These are phyloP conservation scores for Eutrema heterophyllum DNA, from an alignment of 345 rosid species.

Conservation along the genomic window DNA sequence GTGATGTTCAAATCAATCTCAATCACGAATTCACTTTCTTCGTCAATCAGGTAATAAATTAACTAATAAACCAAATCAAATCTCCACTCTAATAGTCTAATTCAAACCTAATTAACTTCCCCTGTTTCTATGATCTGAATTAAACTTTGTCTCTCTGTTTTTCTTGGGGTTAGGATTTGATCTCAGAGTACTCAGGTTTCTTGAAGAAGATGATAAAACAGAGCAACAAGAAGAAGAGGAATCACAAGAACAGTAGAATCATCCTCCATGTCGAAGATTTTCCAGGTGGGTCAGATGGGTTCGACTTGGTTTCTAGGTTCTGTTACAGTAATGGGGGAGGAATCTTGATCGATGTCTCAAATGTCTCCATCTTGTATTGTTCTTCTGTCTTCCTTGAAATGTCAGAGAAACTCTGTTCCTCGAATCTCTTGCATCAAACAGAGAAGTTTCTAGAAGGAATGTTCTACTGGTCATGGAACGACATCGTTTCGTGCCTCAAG, in stretches of 20 bases:
- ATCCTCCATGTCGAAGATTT: conserved; percentile 44
- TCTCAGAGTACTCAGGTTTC: conserved; percentile 48
- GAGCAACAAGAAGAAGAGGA: conserved; percentile 40
- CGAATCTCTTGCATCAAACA: conserved; percentile 56
- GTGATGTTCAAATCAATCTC: conserved; percentile 48
- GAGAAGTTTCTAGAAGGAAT: conserved; percentile 53
- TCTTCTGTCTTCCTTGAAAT: conserved; percentile 61
- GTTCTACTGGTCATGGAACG: conserved; percentile 63
- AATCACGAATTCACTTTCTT: conserved; percentile 47
- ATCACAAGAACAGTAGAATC: conserved; percentile 35
- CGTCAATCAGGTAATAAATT: conserved; percentile 43
- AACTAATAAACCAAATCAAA: not conserved
- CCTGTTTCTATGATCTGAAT: not conserved
- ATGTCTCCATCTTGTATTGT: conserved; percentile 54
- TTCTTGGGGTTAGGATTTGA: conserved; percentile 33
- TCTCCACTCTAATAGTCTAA: not conserved
- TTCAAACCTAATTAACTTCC: not conserved
- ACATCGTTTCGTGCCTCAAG: conserved; percentile 46
- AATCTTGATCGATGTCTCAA: conserved; percentile 43
- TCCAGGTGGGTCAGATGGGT: conserved; percentile 69
- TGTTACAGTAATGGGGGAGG: conserved; percentile 54
- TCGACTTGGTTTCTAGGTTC: conserved; percentile 62
- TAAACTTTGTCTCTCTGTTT: conserved; percentile 16
- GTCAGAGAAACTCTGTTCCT: conserved; percentile 44
- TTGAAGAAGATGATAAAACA: conserved; percentile 52